These are phyloP conservation scores for Oryza nivara DNA, from an alignment of 176 grass and related monocot species.

Conservation along the genomic window DNA sequence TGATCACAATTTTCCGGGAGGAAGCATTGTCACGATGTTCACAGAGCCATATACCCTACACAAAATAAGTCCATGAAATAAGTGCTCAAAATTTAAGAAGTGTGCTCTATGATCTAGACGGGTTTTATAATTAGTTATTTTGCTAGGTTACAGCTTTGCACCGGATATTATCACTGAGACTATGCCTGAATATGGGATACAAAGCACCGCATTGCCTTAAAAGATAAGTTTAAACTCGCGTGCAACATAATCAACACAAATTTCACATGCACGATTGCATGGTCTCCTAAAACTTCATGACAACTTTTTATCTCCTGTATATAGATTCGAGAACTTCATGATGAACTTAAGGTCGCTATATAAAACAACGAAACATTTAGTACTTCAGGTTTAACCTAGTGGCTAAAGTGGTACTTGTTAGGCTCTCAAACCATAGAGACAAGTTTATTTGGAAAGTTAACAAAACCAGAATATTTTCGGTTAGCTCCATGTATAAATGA, in stretches of 20 bases:
- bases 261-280: not conserved
- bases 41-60: slow-evolving; percentile 90
- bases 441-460: too few species aligned
- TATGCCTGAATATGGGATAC: slow-evolving; percentile 20
- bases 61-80: slow-evolving; percentile 9
- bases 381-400: too few species aligned
- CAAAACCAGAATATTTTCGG: too few species aligned
- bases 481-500: too few species aligned
- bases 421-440: too few species aligned
- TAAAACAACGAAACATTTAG: not conserved
- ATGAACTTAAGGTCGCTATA: not conserved
- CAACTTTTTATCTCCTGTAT: not conserved
- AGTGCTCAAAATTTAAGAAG: not conserved
- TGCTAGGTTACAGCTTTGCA: not conserved
- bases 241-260: not conserved
- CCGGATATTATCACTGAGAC: not conserved
- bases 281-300: not conserved
- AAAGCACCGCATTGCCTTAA: not conserved
- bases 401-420: too few species aligned
- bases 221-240: not conserved
- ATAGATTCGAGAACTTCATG: not conserved
- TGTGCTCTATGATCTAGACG: not conserved
- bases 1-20: slow-evolving; percentile 80
- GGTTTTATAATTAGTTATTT: not conserved
- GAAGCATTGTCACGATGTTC: slow-evolving; percentile 86